A percentile compares a stretch with the other conserved stretches of the same genome.
Conservation (phyloP, 2,329 filamentous ascomycete genomes). For the Penicillium oxalicum region DNA sequence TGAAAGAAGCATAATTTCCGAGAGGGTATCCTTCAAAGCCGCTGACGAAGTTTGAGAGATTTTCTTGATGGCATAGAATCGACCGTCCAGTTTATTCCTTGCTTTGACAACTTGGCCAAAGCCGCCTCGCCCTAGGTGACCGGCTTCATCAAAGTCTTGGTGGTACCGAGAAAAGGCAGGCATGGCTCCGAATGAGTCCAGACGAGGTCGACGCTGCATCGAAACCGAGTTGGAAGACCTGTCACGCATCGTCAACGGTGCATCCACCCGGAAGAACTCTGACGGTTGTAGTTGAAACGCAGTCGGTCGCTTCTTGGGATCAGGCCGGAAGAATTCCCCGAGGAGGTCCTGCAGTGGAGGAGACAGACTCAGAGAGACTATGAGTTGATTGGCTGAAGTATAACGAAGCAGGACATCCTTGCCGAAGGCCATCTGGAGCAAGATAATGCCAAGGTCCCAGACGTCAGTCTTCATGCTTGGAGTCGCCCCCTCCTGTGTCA, state of each 20-base stretch:
- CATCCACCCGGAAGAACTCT: constrained; percentile 40
- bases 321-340: constrained; percentile 74
- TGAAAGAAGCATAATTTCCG: constrained; percentile 84
- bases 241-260: constrained; percentile 32
- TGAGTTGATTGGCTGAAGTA: constrained; percentile 68
- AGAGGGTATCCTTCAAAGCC: constrained; percentile 58
- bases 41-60: constrained; percentile 75
- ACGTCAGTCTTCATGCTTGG: constrained; percentile 74
- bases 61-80: constrained; percentile 95
- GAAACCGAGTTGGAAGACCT: constrained; percentile 41
- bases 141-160: constrained; percentile 86
- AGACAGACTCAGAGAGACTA: constrained; percentile 66
- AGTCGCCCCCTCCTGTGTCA: constrained; percentile 52
- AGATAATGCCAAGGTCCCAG: constrained; percentile 89
- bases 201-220: constrained; percentile 49
- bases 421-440: constrained; percentile 91
- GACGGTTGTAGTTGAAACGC: constrained; percentile 66
- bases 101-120: constrained; percentile 97
- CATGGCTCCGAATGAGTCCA: constrained; percentile 56
- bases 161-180: constrained; percentile 66
- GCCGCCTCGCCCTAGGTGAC: constrained; percentile 81
- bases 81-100: constrained; percentile 85
- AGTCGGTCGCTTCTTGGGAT: constrained; percentile 75
- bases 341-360: constrained; percentile 73
- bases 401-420: constrained; percentile 69